phyloP scores from a whole-genome alignment of 2,329 filamentous ascomycete species.

The Chalaropsis thielavioides region DNA sequence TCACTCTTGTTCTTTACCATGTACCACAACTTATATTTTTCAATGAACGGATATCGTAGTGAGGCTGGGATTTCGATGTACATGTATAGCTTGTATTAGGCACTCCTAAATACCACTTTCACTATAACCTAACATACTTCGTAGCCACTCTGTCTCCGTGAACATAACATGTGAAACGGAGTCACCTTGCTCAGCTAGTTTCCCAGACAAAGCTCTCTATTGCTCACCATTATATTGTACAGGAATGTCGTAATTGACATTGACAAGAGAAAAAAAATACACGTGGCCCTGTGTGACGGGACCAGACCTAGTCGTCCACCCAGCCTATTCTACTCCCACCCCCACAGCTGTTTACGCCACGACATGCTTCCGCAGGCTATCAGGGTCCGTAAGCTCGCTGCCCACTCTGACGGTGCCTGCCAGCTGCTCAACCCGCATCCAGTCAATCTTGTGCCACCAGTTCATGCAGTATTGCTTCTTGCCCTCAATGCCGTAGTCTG shows the following conservation, averaged over 20 bases:
- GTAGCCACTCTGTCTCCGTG: background rate
- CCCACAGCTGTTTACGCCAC: background rate
- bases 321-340: background rate
- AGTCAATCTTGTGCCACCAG: constrained; percentile 86
- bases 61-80: background rate
- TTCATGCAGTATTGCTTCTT: constrained; percentile 61
- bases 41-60: background rate
- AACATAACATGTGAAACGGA: background rate
- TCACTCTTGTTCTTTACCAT: constrained; percentile 1
- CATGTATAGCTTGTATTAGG: background rate
- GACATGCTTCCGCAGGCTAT: background rate
- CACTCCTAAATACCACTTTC: background rate
- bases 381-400: constrained; percentile 4
- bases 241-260: constrained; percentile 8
- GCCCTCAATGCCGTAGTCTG: constrained; percentile 60
- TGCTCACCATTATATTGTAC: constrained; percentile 17
- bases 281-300: background rate
- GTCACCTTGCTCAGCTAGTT: background rate
- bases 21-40: background rate
- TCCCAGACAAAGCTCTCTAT: constrained; percentile 2
- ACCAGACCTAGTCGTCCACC: background rate
- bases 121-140: background rate
- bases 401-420: constrained; percentile 19
- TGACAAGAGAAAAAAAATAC: constrained; percentile 9
- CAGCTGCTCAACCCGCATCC: constrained; percentile 50